Conservation (phyloP, 2,329 filamentous ascomycete species). For the Curvularia verruculosa region DNA sequence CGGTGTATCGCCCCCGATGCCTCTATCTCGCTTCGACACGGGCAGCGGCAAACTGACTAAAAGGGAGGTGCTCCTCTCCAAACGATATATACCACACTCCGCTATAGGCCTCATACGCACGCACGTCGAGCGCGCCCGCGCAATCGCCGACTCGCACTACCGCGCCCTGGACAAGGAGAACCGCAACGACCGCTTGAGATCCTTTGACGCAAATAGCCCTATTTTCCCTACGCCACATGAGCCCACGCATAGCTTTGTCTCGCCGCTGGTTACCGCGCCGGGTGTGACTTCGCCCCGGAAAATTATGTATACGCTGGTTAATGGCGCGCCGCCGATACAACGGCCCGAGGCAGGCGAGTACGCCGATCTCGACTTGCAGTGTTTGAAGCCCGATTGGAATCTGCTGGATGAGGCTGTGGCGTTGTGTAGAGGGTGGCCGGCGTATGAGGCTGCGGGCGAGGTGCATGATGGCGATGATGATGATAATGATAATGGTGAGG, state of each 20-base stretch:
- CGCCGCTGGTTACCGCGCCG: background rate
- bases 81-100: constrained; percentile 29
- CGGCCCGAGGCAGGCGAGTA: constrained; percentile 13
- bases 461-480: background rate
- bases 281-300: background rate
- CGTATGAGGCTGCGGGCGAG: constrained; percentile 17
- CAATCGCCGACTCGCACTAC: constrained; percentile 1
- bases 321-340: constrained; percentile 22
- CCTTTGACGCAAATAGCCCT: constrained; percentile 7
- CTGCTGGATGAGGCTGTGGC: constrained; percentile 30
- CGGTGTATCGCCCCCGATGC: constrained; percentile 18
- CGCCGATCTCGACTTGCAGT: constrained; percentile 16
- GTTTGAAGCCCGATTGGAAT: constrained; percentile 2
- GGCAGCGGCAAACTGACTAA: no score
- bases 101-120: constrained; percentile 32
- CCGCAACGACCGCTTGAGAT: background rate
- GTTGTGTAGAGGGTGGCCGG: constrained; percentile 12
- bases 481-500: background rate
- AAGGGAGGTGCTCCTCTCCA: no score
- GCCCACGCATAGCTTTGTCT: background rate
- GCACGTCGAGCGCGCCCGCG: constrained; percentile 27
- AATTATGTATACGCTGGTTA: constrained; percentile 16
- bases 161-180: background rate
- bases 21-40: no score
- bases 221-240: background rate